These are phyloP conservation scores for Alternaria ethzedia DNA, from an alignment of 2,329 filamentous ascomycete species.

Conservation along the genomic window DNA sequence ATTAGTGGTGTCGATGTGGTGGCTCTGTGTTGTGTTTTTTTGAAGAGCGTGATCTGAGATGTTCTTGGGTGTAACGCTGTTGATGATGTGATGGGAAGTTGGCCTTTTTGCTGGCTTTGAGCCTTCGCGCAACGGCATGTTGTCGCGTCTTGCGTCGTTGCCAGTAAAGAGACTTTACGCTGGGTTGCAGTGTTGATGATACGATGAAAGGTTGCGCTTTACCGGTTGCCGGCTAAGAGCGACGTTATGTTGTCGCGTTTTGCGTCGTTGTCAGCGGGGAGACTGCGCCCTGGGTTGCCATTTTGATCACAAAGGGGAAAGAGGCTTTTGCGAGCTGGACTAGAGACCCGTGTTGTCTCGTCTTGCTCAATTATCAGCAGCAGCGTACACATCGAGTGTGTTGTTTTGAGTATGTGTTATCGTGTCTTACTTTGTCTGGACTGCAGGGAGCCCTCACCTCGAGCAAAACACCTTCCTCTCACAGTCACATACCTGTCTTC, in stretches of 20 bases:
- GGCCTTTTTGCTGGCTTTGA: background rate
- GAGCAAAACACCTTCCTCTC: no score
- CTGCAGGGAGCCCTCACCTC: no score
- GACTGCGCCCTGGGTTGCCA: no score
- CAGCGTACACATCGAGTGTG: no score
- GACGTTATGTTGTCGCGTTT: background rate
- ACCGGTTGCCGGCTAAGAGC: no score
- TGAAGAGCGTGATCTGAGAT: background rate
- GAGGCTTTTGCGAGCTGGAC: background rate
- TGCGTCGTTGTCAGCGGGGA: background rate
- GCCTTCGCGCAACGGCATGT: background rate
- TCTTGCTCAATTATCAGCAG: background rate
- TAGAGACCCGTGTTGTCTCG: background rate
- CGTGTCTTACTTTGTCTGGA: no score
- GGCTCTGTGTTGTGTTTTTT: background rate
- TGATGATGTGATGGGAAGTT: background rate
- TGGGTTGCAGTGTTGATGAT: background rate
- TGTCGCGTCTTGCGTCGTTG: background rate
- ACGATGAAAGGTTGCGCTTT: background rate
- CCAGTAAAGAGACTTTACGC: background rate
- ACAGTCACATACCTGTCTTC: background rate
- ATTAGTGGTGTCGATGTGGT: conserved; percentile 12
- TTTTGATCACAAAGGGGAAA: no score
- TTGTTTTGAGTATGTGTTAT: no score
- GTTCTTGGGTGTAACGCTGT: background rate